These are phyloP conservation scores for Aureobasidium subglaciale DNA, from an alignment of 2,329 filamentous ascomycete species.

Conservation along the genomic window DNA sequence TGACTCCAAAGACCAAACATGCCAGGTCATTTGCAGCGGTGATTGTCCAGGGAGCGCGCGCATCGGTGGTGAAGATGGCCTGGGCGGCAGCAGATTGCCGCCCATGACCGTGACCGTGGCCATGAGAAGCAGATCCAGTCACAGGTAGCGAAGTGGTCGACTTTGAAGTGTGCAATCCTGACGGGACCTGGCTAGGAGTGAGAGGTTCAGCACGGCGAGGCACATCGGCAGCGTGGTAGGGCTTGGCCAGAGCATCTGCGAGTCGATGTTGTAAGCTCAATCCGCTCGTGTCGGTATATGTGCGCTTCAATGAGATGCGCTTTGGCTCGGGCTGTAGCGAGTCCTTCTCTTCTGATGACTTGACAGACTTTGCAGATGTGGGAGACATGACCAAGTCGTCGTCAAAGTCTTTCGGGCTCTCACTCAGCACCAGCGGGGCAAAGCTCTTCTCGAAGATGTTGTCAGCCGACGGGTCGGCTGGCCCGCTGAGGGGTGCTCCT, in stretches of 20 bases:
- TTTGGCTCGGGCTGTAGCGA: constrained; percentile 10
- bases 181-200: constrained; percentile 20
- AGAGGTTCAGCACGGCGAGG: constrained; percentile 26
- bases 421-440: constrained; percentile 43
- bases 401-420: constrained; percentile 31
- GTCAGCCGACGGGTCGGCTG: constrained; percentile 61
- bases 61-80: constrained; percentile 95
- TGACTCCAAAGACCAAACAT: constrained; percentile 97
- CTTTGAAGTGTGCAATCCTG: constrained; percentile 28
- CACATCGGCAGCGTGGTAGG: constrained; percentile 55
- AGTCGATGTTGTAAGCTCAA: constrained; percentile 73
- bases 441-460: constrained; percentile 87
- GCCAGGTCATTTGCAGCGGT: constrained; percentile 93
- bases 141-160: constrained; percentile 25
- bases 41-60: constrained; percentile 87
- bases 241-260: constrained; percentile 76
- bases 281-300: constrained; percentile 74
- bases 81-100: constrained; percentile 87
- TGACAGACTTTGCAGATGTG: background rate
- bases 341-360: background rate
- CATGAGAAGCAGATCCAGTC: constrained; percentile 26
- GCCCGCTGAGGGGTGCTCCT: constrained; percentile 69
- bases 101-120: constrained; percentile 67
- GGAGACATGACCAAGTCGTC: background rate
- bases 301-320: constrained; percentile 59